These are phyloP conservation scores for Apophysomyces sp. DNA, from an alignment of 371 early-diverging fungal species.

Conservation along the genomic window DNA sequence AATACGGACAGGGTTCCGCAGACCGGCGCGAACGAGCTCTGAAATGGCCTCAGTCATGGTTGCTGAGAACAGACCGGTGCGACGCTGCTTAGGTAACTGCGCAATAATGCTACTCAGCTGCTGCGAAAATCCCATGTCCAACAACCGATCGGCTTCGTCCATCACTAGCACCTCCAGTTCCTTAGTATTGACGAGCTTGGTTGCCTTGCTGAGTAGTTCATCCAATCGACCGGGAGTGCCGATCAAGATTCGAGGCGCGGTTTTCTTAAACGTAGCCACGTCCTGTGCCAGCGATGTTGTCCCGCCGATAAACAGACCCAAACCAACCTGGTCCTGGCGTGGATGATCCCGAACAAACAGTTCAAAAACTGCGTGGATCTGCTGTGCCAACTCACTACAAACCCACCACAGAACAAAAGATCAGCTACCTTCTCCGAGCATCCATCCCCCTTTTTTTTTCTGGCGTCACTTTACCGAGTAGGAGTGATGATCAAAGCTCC, in stretches of 20 bases:
- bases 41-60: constrained; percentile 94
- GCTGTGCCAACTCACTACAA: constrained; percentile 90
- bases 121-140: constrained; percentile 94
- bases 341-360: constrained; percentile 54
- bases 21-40: constrained; percentile 84
- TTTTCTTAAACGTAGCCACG: constrained; percentile 50
- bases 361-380: constrained; percentile 80
- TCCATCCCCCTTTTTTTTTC: not conserved
- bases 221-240: constrained; percentile 98
- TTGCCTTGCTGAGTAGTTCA: constrained; percentile 72
- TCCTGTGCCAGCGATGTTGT: constrained; percentile 66
- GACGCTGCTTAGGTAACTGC: constrained; percentile 88
- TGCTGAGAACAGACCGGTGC: constrained; percentile 98
- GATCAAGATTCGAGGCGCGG: constrained; percentile 83
- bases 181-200: constrained; percentile 62
- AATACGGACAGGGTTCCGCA: constrained; percentile 90
- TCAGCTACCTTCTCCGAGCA: not conserved
- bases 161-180: constrained; percentile 89
- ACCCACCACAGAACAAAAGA: not conserved
- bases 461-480: constrained; percentile 82
- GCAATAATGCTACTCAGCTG: constrained; percentile 79
- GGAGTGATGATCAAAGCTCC: constrained; percentile 94
- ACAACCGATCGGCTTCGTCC: constrained; percentile 92
- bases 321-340: constrained; percentile 35
- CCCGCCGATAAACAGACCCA: constrained; percentile 74